Evolutionary conservation across 2,329 filamentous ascomycete genomes (phyloP), one percentile per base, ranked within the genome.

Genomic region (Fusarium sp.): DNA sequence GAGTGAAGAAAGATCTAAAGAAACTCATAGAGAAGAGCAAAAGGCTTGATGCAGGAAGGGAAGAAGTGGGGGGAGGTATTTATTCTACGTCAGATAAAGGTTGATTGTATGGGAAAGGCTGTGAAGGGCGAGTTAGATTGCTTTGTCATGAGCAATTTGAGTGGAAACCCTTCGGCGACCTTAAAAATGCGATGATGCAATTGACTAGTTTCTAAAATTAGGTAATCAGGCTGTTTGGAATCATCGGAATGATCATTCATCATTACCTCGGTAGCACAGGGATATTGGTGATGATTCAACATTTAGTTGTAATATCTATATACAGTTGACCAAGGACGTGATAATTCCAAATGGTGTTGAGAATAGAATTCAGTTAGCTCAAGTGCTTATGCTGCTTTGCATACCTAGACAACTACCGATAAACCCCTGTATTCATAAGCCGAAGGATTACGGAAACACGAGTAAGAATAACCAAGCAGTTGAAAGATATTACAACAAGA

Each of bases 1-100:
- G 83, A 75, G 84, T 84, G 81, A 97, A 96, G 78, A 97, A 85
- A 78, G 88, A 86, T 77, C 89, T 87, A 77, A 92, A 82, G 81
- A 95, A 86, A 83, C 89, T 92, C 85, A 89, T 88, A 68, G 63
- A 63, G 53, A 57, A 67, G 31, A 42, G 20, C n/a, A n/a, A 24
- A 16, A 48, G n/a, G 42, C 57, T 59, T 57, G 42, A 35, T 62
- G 28, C 31, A 63, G 46, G 41, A 35, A 28, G 29, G 24, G 41
- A 31, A 49, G 41, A 38, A 42, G 57, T 61, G 41, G 53, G 59
- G 53, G 43, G 41, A 63, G 71, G 59, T 66, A 71, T 69, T 72
- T 72, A 71, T 69, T 33, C 47, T 46, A 66, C 41, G 57, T 35
- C 28, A 43, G 38, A 62, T 29, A 52, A 48, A 52, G 55, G 47